These are phyloP conservation scores for Trypanosoma platydactyli DNA, from an alignment of 208 protist genomes.

Conservation along the genomic window DNA sequence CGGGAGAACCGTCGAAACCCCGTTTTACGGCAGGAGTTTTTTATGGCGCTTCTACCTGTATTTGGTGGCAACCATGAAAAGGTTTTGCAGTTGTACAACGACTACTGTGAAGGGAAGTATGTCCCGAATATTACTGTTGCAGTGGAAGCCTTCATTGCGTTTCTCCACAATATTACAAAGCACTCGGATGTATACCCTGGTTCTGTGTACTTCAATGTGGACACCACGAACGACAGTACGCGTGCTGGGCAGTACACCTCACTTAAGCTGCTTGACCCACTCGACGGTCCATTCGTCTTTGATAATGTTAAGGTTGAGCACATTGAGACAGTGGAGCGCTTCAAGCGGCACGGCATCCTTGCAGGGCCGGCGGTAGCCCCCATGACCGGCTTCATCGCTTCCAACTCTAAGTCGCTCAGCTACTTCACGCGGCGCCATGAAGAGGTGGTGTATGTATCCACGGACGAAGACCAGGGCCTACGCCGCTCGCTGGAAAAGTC, in stretches of 20 bases:
- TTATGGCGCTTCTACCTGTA: conserved; percentile 71
- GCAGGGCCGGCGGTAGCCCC: conserved; percentile 58
- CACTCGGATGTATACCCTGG: conserved; percentile 27
- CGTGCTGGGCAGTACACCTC: conserved; percentile 50
- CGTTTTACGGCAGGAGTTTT: conserved; percentile 74
- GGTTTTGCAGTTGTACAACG: conserved; percentile 53
- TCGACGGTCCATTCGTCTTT: conserved; percentile 70
- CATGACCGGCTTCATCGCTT: conserved; percentile 61
- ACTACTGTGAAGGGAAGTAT: conserved; percentile 80
- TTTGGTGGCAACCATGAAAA: conserved; percentile 55
- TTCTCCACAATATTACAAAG: conserved; percentile 54
- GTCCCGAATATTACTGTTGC: conserved; percentile 83
- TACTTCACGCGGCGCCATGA: conserved; percentile 59
- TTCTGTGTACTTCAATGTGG: conserved; percentile 25
- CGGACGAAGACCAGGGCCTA: conserved; percentile 55
- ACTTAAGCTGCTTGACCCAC: conserved; percentile 68
- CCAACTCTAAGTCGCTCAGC: conserved; percentile 58
- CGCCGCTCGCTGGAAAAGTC: conserved; percentile 38
- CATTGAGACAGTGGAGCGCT: conserved; percentile 63
- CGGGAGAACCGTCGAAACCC: conserved; percentile 64
- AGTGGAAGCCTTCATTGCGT: conserved; percentile 72
- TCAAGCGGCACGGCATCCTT: conserved; percentile 69
- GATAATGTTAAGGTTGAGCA: conserved; percentile 74
- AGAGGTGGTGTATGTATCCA: conserved; percentile 71
- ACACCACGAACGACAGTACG: conserved; percentile 25